A percentile compares a stretch with the other conserved stretches of the same genome.
Evolutionary conservation across 169 alveolate genomes (phyloP).

Genomic region (Prorocentrum cordatum): DNA sequence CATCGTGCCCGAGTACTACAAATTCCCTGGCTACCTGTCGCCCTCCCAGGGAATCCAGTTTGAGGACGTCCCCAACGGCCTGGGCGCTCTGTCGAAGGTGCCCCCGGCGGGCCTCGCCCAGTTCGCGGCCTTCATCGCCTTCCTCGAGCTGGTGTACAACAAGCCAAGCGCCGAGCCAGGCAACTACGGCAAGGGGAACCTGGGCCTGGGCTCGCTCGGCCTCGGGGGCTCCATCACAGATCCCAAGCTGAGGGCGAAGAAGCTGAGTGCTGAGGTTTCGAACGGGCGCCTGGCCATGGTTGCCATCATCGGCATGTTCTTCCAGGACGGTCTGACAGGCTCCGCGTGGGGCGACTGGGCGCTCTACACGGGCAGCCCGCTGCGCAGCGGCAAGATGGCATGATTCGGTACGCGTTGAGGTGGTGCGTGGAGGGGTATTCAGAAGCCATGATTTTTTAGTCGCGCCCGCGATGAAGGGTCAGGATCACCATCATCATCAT

Average conservation of each 20-base stretch:
- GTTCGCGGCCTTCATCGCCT: constrained; percentile 2
- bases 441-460: too few species aligned
- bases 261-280: not conserved
- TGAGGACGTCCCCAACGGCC: constrained; percentile 2
- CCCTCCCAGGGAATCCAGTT: constrained; percentile 10
- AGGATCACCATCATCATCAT: too few species aligned
- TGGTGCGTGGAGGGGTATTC: too few species aligned
- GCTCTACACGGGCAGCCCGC: too few species aligned
- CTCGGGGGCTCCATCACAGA: constrained; percentile 20
- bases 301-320: constrained; percentile 45
- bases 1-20: constrained; percentile 23
- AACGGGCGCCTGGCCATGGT: constrained; percentile 40
- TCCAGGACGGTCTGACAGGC: constrained; percentile 44
- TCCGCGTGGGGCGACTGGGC: too few species aligned
- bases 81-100: constrained; percentile 6
- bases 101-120: constrained; percentile 2
- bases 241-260: not conserved
- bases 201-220: not conserved
- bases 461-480: too few species aligned
- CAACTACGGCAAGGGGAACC: not conserved
- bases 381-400: too few species aligned
- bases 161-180: not conserved
- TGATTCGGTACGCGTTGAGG: too few species aligned
- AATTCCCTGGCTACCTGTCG: constrained; percentile 9
- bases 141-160: constrained; percentile 10